Percentiles rank a stretch among this genome's conserved stretches.
Conservation (phyloP, 495 filamentous ascomycete species). For the Cercophora sp. region DNA sequence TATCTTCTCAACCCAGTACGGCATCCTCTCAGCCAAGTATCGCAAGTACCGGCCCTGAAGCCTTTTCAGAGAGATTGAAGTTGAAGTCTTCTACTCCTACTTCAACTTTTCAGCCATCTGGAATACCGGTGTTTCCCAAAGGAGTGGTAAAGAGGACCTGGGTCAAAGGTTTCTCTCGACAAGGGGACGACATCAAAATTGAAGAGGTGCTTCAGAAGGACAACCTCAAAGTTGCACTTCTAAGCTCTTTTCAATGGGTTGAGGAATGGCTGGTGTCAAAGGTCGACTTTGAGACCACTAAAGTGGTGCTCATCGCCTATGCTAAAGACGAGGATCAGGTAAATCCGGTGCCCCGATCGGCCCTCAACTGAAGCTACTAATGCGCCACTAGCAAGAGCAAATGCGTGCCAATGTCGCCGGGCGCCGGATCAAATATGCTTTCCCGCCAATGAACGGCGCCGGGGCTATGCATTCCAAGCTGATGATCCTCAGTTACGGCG, state of each 20-base stretch:
- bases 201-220: constrained; percentile 80
- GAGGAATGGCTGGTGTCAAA: constrained; percentile 46
- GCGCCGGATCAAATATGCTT: constrained; percentile 60
- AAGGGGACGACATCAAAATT: constrained; percentile 73
- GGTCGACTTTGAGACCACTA: constrained; percentile 36
- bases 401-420: constrained; percentile 47
- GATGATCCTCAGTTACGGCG: constrained; percentile 69
- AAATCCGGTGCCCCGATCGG: constrained; percentile 1
- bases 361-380: not conserved
- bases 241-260: constrained; percentile 88
- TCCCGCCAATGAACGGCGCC: constrained; percentile 59
- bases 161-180: constrained; percentile 52
- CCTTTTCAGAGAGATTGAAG: no score
- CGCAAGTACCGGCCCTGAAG: no score
- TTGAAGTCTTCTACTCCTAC: no score
- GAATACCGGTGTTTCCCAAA: no score
- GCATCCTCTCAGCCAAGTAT: no score
- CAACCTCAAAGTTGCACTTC: constrained; percentile 67
- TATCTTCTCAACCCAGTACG: no score
- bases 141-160: constrained; percentile 84
- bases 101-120: no score
- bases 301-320: constrained; percentile 40
- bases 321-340: constrained; percentile 47
- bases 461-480: constrained; percentile 84
- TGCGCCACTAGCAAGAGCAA: constrained; percentile 39